A percentile compares a stretch with the other conserved stretches of the same genome.
phyloP scores from a whole-genome alignment of 805 yeast species.

The Wickerhamomyces mucosus region DNA sequence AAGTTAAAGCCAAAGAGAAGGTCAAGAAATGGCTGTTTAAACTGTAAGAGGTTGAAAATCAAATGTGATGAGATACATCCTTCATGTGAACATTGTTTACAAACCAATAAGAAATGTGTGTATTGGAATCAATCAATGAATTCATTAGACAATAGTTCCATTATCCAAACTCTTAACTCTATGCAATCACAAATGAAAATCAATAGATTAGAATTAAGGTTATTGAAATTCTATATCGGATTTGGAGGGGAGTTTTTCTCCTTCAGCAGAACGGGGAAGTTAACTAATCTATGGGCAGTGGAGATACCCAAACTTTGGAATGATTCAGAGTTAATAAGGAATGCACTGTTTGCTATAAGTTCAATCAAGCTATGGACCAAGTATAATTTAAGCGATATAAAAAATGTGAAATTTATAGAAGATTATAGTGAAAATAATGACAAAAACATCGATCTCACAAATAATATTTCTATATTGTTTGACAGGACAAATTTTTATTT shows the following conservation, averaged over 20 bases:
- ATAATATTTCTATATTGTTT: no score
- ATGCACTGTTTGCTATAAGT: slow-evolving; percentile 13
- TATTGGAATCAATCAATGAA: slow-evolving; percentile 27
- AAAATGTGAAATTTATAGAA: slow-evolving; percentile 8
- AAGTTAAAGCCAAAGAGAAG: slow-evolving; percentile 25
- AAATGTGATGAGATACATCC: slow-evolving; percentile 88
- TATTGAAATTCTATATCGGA: slow-evolving; percentile 13
- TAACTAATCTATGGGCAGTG: slow-evolving; percentile 8
- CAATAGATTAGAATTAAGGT: slow-evolving; percentile 11
- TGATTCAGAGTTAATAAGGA: slow-evolving; percentile 9
- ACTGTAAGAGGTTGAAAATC: slow-evolving; percentile 82
- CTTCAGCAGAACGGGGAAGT: slow-evolving; percentile 5
- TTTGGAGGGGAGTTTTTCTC: slow-evolving; percentile 16
- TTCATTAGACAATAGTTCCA: slow-evolving; percentile 3
- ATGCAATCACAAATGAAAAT: slow-evolving; percentile 10
- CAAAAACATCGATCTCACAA: slow-evolving; percentile 4
- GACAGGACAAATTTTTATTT: slow-evolving; percentile 11
- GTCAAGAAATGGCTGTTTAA: slow-evolving; percentile 78
- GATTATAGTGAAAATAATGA: slow-evolving; percentile 7
- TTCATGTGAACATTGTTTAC: slow-evolving; percentile 64
- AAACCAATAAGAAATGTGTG: slow-evolving; percentile 68
- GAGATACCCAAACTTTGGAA: slow-evolving; percentile 14
- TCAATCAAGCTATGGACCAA: slow-evolving; percentile 14
- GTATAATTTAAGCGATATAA: slow-evolving; percentile 9
- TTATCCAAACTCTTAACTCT: slow-evolving; percentile 10